A percentile compares a stretch with the other conserved stretches of the same genome.
Evolutionary conservation across 768 basidiomycete genomes (phyloP).

Genomic region (Tulasnella sp.): DNA sequence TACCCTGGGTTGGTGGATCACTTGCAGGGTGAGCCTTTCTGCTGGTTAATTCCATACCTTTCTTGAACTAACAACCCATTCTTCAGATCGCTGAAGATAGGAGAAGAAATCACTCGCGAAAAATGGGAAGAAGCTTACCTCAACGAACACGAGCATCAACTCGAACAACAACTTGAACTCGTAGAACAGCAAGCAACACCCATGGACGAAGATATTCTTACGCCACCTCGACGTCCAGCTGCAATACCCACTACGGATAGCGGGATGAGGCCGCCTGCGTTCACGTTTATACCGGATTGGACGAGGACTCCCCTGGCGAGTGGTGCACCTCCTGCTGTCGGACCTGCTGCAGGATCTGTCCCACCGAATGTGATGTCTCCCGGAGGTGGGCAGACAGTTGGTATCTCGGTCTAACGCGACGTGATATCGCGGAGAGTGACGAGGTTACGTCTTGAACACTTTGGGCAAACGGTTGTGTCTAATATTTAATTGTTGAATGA

Average conservation of each 20-base stretch:
- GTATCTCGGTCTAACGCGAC: too few relatives aligned
- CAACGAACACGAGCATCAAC: conserved; percentile 19
- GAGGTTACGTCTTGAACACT: too few relatives aligned
- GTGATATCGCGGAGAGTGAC: too few relatives aligned
- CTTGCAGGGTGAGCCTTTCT: conserved; percentile 63
- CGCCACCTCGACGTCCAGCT: conserved; percentile 13
- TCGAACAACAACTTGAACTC: conserved; percentile 15
- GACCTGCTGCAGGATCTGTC: too few relatives aligned
- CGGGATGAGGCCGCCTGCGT: conserved; percentile 18
- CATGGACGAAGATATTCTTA: conserved; percentile 21
- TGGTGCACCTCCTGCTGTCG: too few relatives aligned
- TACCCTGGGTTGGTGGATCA: conserved; percentile 90
- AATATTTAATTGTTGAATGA: too few relatives aligned
- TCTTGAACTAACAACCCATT: neutral
- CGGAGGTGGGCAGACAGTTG: too few relatives aligned
- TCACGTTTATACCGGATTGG: conserved; percentile 60
- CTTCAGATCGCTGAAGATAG: conserved; percentile 67
- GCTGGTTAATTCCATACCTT: conserved; percentile 5
- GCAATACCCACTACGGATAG: neutral
- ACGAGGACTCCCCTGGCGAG: conserved; percentile 47
- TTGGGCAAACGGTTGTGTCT: too few relatives aligned
- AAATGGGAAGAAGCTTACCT: conserved; percentile 66
- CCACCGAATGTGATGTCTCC: too few relatives aligned
- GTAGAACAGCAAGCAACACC: conserved; percentile 18
- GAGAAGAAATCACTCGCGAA: conserved; percentile 67